These are phyloP conservation scores for Fraxinus baroniana DNA, from an alignment of 305 asterid genomes.

Conservation along the genomic window DNA sequence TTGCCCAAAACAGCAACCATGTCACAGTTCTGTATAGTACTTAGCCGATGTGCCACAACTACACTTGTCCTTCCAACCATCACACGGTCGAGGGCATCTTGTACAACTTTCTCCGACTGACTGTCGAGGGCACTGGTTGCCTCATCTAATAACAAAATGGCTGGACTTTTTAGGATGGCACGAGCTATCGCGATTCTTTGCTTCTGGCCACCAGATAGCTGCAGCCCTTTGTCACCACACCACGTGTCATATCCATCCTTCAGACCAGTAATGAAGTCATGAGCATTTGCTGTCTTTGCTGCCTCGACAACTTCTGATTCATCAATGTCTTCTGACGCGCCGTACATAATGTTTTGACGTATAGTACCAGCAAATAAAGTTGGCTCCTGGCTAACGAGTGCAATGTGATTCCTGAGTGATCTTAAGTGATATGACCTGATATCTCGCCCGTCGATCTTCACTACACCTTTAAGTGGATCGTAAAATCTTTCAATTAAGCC, in stretches of 20 bases:
- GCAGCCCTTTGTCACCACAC: slow-evolving; percentile 87
- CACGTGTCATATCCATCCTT: slow-evolving; percentile 73
- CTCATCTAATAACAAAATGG: slow-evolving; percentile 68
- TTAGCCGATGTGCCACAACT: slow-evolving; percentile 83
- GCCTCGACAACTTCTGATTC: slow-evolving; percentile 76
- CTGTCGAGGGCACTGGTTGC: slow-evolving; percentile 91
- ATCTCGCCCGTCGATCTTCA: slow-evolving; percentile 73
- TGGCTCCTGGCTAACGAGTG: slow-evolving; percentile 90
- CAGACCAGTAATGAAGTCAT: slow-evolving; percentile 66
- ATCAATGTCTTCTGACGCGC: slow-evolving; percentile 40
- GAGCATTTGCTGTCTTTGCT: slow-evolving; percentile 81
- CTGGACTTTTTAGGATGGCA: slow-evolving; percentile 69
- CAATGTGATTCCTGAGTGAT: slow-evolving; percentile 67
- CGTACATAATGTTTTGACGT: slow-evolving; percentile 60
- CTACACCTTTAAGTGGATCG: slow-evolving; percentile 59
- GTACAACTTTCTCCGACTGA: slow-evolving; percentile 82
- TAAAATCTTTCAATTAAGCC: slow-evolving; percentile 77
- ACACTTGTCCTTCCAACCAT: slow-evolving; percentile 91
- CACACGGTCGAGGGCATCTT: slow-evolving; percentile 79
- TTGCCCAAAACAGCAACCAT: slow-evolving; percentile 72
- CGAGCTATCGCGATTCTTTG: slow-evolving; percentile 89
- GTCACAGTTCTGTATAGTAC: slow-evolving; percentile 73
- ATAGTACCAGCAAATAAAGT: slow-evolving; percentile 71
- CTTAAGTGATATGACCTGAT: slow-evolving; percentile 59
- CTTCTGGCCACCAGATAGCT: slow-evolving; percentile 91